Base-by-base conservation (phyloP, 164 flowering plant genomes). In the Kingdonia uniflora region DNA sequence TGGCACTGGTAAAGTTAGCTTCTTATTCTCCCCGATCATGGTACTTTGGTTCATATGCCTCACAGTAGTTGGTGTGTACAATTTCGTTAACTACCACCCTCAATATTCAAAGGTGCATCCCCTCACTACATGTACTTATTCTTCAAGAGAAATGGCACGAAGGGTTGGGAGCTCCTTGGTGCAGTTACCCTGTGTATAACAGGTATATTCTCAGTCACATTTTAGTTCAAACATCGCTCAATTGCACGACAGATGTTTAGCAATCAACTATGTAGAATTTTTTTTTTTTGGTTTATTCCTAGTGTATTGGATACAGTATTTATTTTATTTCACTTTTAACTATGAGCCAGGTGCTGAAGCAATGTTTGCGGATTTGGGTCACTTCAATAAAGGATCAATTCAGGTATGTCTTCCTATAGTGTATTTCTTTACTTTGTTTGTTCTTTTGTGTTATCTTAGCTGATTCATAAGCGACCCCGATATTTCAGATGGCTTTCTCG, bases 351-450 rank as follows among this genome's bases (percentile, higher is more conserved):
- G 61, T 42, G 56, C 52, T 21, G 61, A 56, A 44, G 61, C 66
- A 26, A 63, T 56, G 61, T 63, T 63, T 51, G 61, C 66, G 33
- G 66, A 63, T 51, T 23, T 63, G 52, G 66, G 66, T 6, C 66
- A 63, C 45, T 63, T 63, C 57, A 56, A 50, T 37, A 56, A 51
- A 8, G 13, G 11, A 42, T 33, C 51, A 11, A 63, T 56, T 39
- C 63, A 64, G 55, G 68, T 58, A 5, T 41, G 44, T 5, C 16
- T 4, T 41, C 5, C 5, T 2, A 4, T 5, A 11, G 5, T 1
- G 16, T 11, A 1, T 14, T 5, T 41, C 17, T 4, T 2, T 12
- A 41, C n/a, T 4, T 41, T 12, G 13, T 3, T 12, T 14, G n/a
- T 41, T 6, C 16, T 1, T 41, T 14, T 11, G 14, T 2, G 2